phyloP scores from a whole-genome alignment of 1,139 yeast species.

The Diutina neorugosa region DNA sequence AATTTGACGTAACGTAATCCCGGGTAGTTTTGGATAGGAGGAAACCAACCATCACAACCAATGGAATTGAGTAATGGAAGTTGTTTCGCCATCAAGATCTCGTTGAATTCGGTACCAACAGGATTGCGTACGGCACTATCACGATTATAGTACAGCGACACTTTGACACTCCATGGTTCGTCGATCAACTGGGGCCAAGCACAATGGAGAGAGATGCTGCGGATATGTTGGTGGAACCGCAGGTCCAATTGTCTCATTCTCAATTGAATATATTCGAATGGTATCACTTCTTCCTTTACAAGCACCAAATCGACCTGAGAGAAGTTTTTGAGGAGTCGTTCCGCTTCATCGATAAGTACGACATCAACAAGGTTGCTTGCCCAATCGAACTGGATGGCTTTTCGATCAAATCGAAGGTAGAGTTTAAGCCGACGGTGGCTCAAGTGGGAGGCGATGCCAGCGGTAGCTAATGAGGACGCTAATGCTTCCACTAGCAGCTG shows the following conservation, averaged over 20 bases:
- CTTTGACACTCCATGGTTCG: not conserved
- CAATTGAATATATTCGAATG: not conserved
- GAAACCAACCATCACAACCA: not conserved
- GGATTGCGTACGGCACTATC: not conserved
- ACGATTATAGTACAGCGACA: not conserved
- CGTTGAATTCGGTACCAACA: not conserved
- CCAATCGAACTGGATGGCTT: not conserved
- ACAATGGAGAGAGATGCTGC: not conserved
- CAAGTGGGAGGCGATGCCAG: not conserved
- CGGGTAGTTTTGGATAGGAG: not conserved
- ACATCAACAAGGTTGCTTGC: not conserved
- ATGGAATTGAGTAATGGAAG: not conserved
- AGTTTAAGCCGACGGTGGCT: not conserved
- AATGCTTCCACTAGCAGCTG: not conserved
- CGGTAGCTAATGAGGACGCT: not conserved
- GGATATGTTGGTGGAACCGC: not conserved
- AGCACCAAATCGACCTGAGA: not conserved
- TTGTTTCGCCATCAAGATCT: not conserved
- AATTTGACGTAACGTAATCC: not conserved
- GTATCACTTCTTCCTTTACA: not conserved
- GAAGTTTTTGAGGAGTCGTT: not conserved
- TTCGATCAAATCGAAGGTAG: not conserved
- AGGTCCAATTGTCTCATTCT: not conserved
- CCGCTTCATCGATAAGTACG: not conserved
- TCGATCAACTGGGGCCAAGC: not conserved